Percentiles rank a stretch among this genome's conserved stretches.
Conservation (phyloP, 768 basidiomycete genomes). For the Mycena galericulata region DNA sequence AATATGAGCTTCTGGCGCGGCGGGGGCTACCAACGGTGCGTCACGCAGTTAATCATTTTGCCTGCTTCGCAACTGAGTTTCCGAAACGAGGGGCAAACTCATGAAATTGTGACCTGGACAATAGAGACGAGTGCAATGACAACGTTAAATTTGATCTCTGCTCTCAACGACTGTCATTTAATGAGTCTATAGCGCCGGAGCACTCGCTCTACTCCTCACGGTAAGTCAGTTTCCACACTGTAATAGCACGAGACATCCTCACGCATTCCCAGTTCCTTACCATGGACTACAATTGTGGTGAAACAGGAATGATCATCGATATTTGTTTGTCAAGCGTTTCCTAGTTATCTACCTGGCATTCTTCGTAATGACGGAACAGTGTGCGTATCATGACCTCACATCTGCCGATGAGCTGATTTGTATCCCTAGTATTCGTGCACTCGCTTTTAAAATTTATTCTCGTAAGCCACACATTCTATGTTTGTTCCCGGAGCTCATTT, state of each 20-base stretch:
- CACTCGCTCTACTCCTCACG: neutral
- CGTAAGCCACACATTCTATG: neutral
- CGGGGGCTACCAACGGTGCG: neutral
- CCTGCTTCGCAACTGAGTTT: neutral
- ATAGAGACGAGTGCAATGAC: conserved; percentile 23
- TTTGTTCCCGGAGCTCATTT: neutral
- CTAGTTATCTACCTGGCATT: conserved; percentile 5
- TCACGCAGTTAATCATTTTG: neutral
- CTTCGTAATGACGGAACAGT: conserved; percentile 9
- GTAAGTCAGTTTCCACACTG: neutral
- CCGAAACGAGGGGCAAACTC: neutral
- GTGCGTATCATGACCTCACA: neutral
- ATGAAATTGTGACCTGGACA: conserved; percentile 20
- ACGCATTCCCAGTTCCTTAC: conserved; percentile 2
- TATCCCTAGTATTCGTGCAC: conserved; percentile 12
- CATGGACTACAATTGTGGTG: conserved; percentile 16
- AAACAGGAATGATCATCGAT: neutral
- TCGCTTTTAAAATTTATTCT: conserved; percentile 13
- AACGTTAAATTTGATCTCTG: neutral
- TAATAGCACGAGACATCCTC: neutral
- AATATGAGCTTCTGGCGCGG: conserved; percentile 10
- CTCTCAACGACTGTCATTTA: neutral
- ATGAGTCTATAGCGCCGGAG: neutral
- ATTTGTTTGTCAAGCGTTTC: neutral
- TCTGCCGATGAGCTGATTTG: neutral